These are phyloP conservation scores for Wickerhamomyces hampshirensis DNA, from an alignment of 805 yeast species.

Conservation along the genomic window DNA sequence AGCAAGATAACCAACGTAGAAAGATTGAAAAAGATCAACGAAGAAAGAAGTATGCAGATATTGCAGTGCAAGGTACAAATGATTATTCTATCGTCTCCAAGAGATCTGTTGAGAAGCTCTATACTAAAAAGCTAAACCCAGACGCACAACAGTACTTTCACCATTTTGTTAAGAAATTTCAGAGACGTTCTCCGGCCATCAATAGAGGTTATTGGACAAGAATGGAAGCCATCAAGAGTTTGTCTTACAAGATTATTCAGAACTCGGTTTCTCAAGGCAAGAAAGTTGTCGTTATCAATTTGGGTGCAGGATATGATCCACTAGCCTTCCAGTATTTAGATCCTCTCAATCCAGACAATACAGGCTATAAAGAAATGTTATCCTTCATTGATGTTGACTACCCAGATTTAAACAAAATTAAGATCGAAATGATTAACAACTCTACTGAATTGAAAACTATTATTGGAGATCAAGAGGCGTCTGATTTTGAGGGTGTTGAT, in stretches of 20 bases:
- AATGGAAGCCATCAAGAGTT: constrained; percentile 59
- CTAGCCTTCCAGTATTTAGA: constrained; percentile 49
- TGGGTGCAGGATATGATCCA: constrained; percentile 79
- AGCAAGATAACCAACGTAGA: constrained; percentile 14
- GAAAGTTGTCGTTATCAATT: constrained; percentile 48
- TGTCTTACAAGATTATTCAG: constrained; percentile 43
- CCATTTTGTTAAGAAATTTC: constrained; percentile 59
- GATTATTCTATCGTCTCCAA: constrained; percentile 81
- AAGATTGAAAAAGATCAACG: constrained; percentile 39
- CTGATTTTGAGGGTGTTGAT: constrained; percentile 22
- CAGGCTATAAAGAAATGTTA: constrained; percentile 27
- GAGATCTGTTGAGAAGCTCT: constrained; percentile 69
- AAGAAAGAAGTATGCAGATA: constrained; percentile 48
- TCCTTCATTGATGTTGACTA: constrained; percentile 71
- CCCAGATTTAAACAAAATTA: constrained; percentile 58
- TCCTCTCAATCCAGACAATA: constrained; percentile 25
- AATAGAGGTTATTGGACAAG: constrained; percentile 83
- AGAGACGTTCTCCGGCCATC: constrained; percentile 72
- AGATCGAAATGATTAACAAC: constrained; percentile 45
- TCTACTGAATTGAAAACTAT: constrained; percentile 46
- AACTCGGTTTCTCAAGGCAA: constrained; percentile 19
- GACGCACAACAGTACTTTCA: constrained; percentile 46
- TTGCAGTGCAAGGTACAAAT: constrained; percentile 79
- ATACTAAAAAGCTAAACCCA: constrained; percentile 27
- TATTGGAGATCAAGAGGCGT: constrained; percentile 24